Percentiles rank a stretch among this genome's conserved stretches.
Conservation (phyloP, 139 green algal genomes). For the Asterochloris erici region DNA sequence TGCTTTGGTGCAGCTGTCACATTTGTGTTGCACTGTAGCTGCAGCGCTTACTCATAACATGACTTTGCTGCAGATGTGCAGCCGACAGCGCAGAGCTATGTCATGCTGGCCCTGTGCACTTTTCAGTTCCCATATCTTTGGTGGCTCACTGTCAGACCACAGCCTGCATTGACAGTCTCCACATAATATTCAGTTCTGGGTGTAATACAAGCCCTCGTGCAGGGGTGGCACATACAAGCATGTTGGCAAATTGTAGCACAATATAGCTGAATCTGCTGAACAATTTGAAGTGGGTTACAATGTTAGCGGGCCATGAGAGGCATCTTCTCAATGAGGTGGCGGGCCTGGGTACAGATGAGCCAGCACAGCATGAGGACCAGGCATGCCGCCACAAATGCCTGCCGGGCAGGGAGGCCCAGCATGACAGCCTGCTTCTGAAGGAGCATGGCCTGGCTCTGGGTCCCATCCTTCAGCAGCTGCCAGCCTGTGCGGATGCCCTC, state of each 20-base stretch:
- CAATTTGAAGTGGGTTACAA: no score
- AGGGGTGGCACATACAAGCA: no score
- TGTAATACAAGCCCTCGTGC: no score
- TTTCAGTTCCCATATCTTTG: conserved; percentile 77
- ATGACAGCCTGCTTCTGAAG: not conserved
- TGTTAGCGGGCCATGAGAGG: no score
- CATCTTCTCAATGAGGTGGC: no score
- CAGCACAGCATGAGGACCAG: conserved; percentile 4
- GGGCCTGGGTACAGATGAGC: no score
- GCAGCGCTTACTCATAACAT: no score
- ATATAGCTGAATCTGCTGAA: no score
- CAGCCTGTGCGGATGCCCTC: conserved; percentile 14
- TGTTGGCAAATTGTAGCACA: no score
- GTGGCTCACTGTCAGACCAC: conserved; percentile 11
- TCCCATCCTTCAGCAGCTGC: conserved; percentile 7
- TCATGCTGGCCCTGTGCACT: conserved; percentile 73
- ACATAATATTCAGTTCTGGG: no score
- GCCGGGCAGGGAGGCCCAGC: conserved; percentile 1
- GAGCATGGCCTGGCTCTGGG: not conserved
- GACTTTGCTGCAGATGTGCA: conserved; percentile 48
- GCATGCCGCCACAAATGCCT: conserved; percentile 11
- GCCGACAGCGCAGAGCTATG: conserved; percentile 76
- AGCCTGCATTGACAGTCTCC: not conserved
- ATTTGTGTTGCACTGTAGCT: no score
- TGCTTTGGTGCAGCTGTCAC: no score